Base-by-base conservation (phyloP, 2,329 filamentous ascomycete species). In the Colletotrichum coccodes region DNA sequence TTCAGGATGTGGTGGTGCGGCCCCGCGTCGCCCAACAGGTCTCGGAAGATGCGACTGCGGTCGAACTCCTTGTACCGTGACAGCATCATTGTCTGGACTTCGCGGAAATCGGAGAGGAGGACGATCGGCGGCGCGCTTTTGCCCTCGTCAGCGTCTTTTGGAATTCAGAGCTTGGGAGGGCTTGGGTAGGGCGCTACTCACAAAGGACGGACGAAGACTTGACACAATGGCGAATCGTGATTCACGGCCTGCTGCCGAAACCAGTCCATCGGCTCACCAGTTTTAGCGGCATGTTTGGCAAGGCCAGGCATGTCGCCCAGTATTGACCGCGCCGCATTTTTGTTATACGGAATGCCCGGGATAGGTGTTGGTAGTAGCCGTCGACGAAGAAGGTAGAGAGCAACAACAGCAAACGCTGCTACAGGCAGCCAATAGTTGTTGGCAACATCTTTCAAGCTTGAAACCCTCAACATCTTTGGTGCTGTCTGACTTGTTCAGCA, bases 131-230 rank as follows among this genome's bases (percentile, higher is more conserved):
- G 72, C 7, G 67, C 34, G 16, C 34, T 38, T 9, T 38, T 12
- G 34, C 2, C n/a, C n/a, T n/a, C n/a, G n/a, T n/a, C n/a, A n/a
- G n/a, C n/a, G n/a, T n/a, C 34, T 38, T 9, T 38, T 12, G 34
- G 1, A 38, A 38, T 12, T 14, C 11, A 2, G 2, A 4, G 34
- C 16, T 7, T 14, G 34, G 34, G 1, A 38, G 1, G 11, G 11
- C 11, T 38, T 38, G 34, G 34, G 16, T 12, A 38, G 34, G 34
- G n/a, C n/a, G n/a, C n/a, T n/a, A 16, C 34, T 38, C 6, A 38
- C n/a, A 79, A 75, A 1, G 79, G 78, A 28, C 73, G 67, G 16
- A 79, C 57, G 61, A 80, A 81, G 44, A 79, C 52, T 44, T 81
- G 80, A 6, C 74, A 72, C 11, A 81, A 62, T 3, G 76, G 74